Evolutionary conservation across 495 filamentous ascomycete genomes (phyloP).

Genomic region (Neurospora africana): DNA sequence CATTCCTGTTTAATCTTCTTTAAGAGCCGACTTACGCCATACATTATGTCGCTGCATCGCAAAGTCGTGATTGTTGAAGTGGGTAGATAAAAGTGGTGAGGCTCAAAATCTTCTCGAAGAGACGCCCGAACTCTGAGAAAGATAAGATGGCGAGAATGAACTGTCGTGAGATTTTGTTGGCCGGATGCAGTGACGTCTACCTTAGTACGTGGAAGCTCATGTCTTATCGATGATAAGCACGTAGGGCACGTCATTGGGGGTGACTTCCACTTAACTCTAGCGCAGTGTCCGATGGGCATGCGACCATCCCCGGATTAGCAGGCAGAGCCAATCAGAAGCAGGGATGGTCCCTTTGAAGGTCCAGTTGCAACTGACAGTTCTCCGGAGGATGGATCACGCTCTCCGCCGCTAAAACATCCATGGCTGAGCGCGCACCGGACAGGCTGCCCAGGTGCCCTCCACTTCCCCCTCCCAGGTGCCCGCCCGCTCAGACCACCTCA

Average conservation of each 20-base stretch:
- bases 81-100: not conserved
- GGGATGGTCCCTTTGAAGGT: not conserved
- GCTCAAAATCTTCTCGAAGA: not conserved
- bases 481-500: not conserved
- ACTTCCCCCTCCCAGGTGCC: not conserved
- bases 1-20: not conserved
- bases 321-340: not conserved
- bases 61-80: not conserved
- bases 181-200: not conserved
- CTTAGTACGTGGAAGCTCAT: not conserved
- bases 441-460: not conserved
- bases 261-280: not conserved
- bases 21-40: not conserved
- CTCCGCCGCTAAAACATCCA: not conserved
- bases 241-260: not conserved
- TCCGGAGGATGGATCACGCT: not conserved
- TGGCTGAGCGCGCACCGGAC: not conserved
- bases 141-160: not conserved
- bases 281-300: not conserved
- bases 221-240: not conserved
- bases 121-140: not conserved
- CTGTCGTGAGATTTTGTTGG: not conserved
- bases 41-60: not conserved
- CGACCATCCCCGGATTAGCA: not conserved
- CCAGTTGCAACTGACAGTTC: not conserved